Percentiles rank a stretch among this genome's conserved stretches.
These are phyloP conservation scores for Metarhizium sp. DNA, from an alignment of 2,329 filamentous ascomycete species.

Conservation along the genomic window DNA sequence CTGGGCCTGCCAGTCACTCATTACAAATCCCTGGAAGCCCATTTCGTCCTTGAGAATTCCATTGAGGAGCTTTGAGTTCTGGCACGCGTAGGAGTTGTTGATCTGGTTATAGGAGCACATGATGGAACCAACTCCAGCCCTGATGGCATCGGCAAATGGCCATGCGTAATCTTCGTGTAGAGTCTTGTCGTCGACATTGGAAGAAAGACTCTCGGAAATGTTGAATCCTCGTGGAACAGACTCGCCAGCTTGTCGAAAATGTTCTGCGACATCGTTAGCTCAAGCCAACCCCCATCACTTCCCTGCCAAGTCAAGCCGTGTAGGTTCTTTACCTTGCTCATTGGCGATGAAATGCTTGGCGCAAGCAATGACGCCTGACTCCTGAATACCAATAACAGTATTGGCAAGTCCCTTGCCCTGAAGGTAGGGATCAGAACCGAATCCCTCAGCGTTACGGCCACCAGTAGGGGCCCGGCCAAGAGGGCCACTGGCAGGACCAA, in stretches of 20 bases:
- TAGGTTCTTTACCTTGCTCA: constrained; percentile 46
- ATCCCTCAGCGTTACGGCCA: constrained; percentile 56
- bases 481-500: constrained; percentile 41
- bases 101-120: constrained; percentile 69
- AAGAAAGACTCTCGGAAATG: constrained; percentile 49
- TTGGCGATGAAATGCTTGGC: constrained; percentile 70
- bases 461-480: constrained; percentile 36
- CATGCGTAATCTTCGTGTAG: constrained; percentile 70
- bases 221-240: constrained; percentile 45
- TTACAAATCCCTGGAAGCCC: constrained; percentile 72
- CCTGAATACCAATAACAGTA: constrained; percentile 72
- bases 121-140: constrained; percentile 52
- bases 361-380: constrained; percentile 72
- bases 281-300: background rate
- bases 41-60: constrained; percentile 69
- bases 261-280: constrained; percentile 34
- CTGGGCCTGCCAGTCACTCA: constrained; percentile 74
- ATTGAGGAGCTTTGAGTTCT: constrained; percentile 70
- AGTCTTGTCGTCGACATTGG: constrained; percentile 62
- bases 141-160: constrained; percentile 67
- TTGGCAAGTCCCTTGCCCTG: constrained; percentile 63
- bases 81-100: constrained; percentile 73
- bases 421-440: constrained; percentile 63
- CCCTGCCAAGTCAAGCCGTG: background rate
- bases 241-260: constrained; percentile 57